Evolutionary conservation across 768 basidiomycete species (phyloP).

Genomic region (Favolaschia claudopus): DNA sequence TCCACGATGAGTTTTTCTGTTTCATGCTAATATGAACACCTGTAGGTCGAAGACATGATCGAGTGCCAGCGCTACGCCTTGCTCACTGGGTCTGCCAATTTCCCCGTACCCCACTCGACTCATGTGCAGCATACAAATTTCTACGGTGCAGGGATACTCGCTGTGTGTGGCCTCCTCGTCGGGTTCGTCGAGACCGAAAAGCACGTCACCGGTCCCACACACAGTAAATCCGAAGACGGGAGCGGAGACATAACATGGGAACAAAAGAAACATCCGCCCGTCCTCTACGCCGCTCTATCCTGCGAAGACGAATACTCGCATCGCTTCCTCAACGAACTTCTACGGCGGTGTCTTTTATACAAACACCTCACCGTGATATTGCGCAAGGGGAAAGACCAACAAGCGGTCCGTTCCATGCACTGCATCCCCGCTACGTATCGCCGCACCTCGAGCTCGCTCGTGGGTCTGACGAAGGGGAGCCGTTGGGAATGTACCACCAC

Average conservation of each 20-base stretch:
- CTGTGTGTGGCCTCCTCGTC: not conserved
- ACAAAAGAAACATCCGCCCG: not conserved
- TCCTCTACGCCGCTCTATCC: not conserved
- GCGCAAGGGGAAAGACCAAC: not conserved
- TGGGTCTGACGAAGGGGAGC: not conserved
- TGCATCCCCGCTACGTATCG: not conserved
- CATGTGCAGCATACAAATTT: not conserved
- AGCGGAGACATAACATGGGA: not conserved
- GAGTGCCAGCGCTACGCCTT: slow-evolving; percentile 33
- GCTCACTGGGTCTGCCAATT: slow-evolving; percentile 14
- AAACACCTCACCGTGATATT: not conserved
- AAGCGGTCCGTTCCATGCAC: not conserved
- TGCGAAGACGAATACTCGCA: not conserved
- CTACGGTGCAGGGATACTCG: not conserved
- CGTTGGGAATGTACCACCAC: not conserved
- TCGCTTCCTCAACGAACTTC: not conserved
- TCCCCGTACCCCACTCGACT: not conserved
- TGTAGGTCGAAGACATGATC: slow-evolving; percentile 37
- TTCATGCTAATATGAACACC: not conserved
- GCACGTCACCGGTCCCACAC: not conserved
- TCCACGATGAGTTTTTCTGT: too few species aligned
- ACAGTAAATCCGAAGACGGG: not conserved
- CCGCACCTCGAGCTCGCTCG: not conserved
- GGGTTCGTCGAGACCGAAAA: not conserved
- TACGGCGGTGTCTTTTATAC: not conserved